Evolutionary conservation across 306 rosid genomes (phyloP), one percentile per base, ranked within the genome.

Genomic region (Macrotyloma uniflorum): DNA sequence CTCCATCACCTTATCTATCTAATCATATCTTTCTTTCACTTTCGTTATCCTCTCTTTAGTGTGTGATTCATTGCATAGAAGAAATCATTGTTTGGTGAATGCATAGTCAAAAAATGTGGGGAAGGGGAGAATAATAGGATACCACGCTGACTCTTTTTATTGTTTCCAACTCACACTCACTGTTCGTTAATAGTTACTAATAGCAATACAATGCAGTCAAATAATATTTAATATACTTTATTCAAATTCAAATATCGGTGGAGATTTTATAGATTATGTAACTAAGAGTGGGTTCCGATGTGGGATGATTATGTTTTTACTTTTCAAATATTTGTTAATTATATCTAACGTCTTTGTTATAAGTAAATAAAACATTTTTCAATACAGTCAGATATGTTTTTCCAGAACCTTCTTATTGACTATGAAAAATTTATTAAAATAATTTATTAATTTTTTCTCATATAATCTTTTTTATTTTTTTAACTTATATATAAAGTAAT

Each of bases 101-200:
- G 61, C 67, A 47, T 49, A 79, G 74, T 83, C 46, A 79, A 79
- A 74, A 36, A 74, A 74, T 26, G 81, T 49, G 61, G 74, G 83
- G 70, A 61, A 68, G 65, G 67, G 26, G 28, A 5, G 13, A 65
- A 71, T 71, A 71, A 71, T 13, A 1, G 64, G 72, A 63, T 15
- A 45, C 65, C 79, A 77, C 16, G 77, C 67, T 54, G 28, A 55
- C n/a, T 46, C 36, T 76, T 63, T 43, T 24, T 2, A 8, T 32
- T 57, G 50, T 3, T 42, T 42, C 47, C 47, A 42, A 61, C 67
- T 12, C 47, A 42, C 47, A 38, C 43, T 8, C 43, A 38, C 43
- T 38, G 8, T 38, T 38, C 2, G 9, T 13, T 38, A 8, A 38
- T 12, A 77, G 18, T 77, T n/a, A 62, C 68, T 49, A 45, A 32